These are phyloP conservation scores for Cichorium intybus DNA, from an alignment of 140 eudicot species.

Conservation along the genomic window DNA sequence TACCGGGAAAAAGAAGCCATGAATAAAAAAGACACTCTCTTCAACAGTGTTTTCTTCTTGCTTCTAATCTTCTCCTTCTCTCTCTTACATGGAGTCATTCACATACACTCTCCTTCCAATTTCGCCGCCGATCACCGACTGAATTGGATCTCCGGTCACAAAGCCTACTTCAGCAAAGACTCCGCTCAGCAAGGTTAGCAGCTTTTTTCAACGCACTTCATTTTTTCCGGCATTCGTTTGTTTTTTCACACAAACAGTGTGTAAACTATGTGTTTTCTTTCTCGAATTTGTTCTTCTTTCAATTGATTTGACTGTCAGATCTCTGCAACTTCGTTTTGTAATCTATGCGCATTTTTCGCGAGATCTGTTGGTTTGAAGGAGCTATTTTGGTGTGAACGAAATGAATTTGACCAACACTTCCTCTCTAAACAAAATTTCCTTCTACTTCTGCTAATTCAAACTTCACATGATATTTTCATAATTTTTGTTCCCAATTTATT, in stretches of 20 bases:
- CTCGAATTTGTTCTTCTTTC: not conserved
- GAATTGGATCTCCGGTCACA: conserved; percentile 27
- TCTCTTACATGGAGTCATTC: not conserved
- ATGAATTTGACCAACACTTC: conserved; percentile 12
- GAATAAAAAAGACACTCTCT: conserved; percentile 16
- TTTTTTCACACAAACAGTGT: conserved; percentile 2
- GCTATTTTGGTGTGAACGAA: conserved; percentile 13
- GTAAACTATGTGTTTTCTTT: conserved; percentile 3
- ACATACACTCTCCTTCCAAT: conserved; percentile 11
- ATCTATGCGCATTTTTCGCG: conserved; percentile 1
- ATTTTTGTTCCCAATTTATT: too few species aligned
- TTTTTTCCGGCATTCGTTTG: not conserved
- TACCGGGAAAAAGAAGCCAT: conserved; percentile 11
- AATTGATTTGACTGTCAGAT: not conserved
- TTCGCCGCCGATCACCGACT: conserved; percentile 27
- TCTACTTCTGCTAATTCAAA: not conserved
- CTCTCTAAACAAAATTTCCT: not conserved
- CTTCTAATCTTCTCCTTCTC: conserved; percentile 12
- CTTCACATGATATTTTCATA: not conserved
- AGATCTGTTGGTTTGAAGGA: conserved; percentile 23
- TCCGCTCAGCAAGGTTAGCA: conserved; percentile 25
- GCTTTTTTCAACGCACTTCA: not conserved
- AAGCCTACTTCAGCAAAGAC: conserved; percentile 14
- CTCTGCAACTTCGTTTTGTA: not conserved
- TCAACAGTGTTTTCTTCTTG: conserved; percentile 10